Evolutionary conservation across 176 grass and related monocot genomes (phyloP), one percentile per base, ranked within the genome.

Genomic region (Juncus inflexus): DNA sequence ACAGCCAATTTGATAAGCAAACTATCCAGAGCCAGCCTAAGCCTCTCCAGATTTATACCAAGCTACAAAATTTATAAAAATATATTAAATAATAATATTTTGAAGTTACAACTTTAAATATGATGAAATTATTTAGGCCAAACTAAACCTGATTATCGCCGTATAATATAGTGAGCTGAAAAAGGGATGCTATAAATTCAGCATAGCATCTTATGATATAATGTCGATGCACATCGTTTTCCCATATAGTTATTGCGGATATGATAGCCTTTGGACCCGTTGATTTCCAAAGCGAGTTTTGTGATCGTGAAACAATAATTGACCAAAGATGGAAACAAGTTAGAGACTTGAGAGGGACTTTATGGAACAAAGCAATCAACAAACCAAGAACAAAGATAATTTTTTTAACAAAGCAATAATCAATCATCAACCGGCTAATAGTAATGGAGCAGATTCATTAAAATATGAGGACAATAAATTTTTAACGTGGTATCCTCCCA

Each of bases 81-180:
- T 49, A 52, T 7, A 4, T 60, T 47, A 9, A 47, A 47, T 6
- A 9, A 47, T 47, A 6, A 47, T 47, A 47, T 47, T 47, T 47
- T 47, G 43, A 47, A 47, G 9, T 47, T 47, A 6, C 43, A 47
- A 47, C 4, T 47, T 47, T 47, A 28, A 28, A 28, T 28, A 28
- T 28, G 19, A 28, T 28, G 19, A 28, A 28, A 28, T 28, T 28
- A 28, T 28, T 28, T 28, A 28, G 19, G 19, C 43, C 4, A 9
- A 64, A 63, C 87, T 79, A 77, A 96, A 47, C 91, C 87, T 90
- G 91, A 11, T 85, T 85, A 76, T 96, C 87, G 72, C 87, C 91
- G 70, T 86, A 96, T 86, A 85, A 81, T 76, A 56, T 76, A 86
- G 90, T 90, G 62, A 96, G 87, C 49, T 90, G 81, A 72, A 87